phyloP scores from a whole-genome alignment of 2,329 filamentous ascomycete species.

The Leptographium flavum region DNA sequence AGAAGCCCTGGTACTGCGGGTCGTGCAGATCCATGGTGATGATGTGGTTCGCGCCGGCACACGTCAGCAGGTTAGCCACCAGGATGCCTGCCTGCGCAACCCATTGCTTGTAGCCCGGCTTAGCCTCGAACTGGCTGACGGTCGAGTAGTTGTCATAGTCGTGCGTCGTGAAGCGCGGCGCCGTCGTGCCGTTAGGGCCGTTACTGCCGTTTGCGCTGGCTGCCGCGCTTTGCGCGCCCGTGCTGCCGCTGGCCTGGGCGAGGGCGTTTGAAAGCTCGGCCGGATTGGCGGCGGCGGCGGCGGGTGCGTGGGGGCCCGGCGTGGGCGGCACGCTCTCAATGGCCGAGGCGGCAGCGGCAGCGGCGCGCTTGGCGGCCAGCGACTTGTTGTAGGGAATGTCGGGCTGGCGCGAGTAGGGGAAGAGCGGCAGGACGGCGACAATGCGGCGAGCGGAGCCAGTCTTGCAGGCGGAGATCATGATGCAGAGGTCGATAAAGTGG shows the following conservation, averaged over 20 bases:
- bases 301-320: conserved; percentile 57
- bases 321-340: conserved; percentile 89
- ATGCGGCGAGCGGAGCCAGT: conserved; percentile 69
- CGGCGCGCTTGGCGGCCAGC: conserved; percentile 34
- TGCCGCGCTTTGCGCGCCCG: no score
- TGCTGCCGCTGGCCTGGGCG: conserved; percentile 23
- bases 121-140: conserved; percentile 51
- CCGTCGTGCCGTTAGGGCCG: no score
- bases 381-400: conserved; percentile 93
- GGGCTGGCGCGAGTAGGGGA: conserved; percentile 92
- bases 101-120: conserved; percentile 96
- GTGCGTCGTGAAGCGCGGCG: conserved; percentile 39
- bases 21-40: conserved; percentile 94
- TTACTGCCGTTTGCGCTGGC: conserved; percentile 12
- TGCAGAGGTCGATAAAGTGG: conserved; percentile 88
- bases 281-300: conserved; percentile 54
- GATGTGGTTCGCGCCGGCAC: conserved; percentile 89
- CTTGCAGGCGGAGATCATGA: conserved; percentile 98
- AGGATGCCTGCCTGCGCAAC: conserved; percentile 93
- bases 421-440: conserved; percentile 85
- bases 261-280: conserved; percentile 61
- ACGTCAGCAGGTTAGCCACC: conserved; percentile 85
- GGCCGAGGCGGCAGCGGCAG: conserved; percentile 52
- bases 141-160: conserved; percentile 47
- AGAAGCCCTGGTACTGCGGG: conserved; percentile 95